Percentiles rank a stretch among this genome's conserved stretches.
phyloP scores from a whole-genome alignment of 1,284 basidiomycete genomes.

The Pseudozyma thailandica region DNA sequence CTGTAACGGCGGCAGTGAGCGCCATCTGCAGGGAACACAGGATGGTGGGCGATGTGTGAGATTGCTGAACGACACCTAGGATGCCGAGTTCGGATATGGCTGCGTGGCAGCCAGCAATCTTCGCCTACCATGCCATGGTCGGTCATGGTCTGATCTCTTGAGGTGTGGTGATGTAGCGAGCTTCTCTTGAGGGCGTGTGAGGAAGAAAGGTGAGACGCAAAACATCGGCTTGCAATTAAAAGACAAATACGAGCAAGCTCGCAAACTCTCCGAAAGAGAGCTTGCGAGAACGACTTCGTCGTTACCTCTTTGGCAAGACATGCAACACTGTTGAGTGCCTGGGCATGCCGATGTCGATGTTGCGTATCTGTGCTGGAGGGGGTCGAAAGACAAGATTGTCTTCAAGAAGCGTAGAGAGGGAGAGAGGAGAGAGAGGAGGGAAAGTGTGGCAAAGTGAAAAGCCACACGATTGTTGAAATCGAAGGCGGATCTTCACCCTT shows the following conservation, averaged over 20 bases:
- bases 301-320: conserved; percentile 45
- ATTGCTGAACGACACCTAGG: background rate
- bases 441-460: conserved; percentile 5
- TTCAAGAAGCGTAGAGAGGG: conserved; percentile 2
- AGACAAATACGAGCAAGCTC: conserved; percentile 14
- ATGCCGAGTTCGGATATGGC: background rate
- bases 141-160: background rate
- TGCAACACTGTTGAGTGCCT: conserved; percentile 43
- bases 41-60: no score
- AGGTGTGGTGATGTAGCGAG: conserved; percentile 12
- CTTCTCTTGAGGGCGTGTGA: conserved; percentile 42
- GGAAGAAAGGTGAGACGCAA: conserved; percentile 14
- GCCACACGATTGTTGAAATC: conserved; percentile 7
- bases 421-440: background rate
- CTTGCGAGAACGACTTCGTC: conserved; percentile 9
- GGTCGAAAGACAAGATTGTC: background rate
- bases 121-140: background rate
- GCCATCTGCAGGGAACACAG: no score
- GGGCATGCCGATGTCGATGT: conserved; percentile 28
- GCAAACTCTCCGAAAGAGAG: conserved; percentile 3
- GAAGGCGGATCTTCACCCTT: conserved; percentile 3
- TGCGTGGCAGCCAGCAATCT: background rate
- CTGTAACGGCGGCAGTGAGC: background rate
- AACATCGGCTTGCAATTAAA: conserved; percentile 39
- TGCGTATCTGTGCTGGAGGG: conserved; percentile 9